Base-by-base conservation (phyloP, 352 stramenopile genomes). In the Pythium angustatum region DNA sequence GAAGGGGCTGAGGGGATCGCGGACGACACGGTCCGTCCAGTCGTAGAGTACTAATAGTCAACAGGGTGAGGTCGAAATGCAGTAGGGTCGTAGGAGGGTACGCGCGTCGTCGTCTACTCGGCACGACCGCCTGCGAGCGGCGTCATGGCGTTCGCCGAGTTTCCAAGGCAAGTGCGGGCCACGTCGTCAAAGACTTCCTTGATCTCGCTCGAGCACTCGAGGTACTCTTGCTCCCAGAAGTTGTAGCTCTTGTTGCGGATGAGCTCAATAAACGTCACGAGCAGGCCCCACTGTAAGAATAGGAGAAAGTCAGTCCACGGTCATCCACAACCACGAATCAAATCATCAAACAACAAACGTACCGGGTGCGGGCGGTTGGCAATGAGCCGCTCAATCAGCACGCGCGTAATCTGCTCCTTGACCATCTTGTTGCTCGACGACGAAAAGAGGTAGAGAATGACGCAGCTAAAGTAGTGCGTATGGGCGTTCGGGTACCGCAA, bases 161-260 rank as follows among this genome's bases (percentile, higher is more conserved):
- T 85, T 56, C 86, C 89, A 30, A 98, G 87, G 75, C 97, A 99
- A 30, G 89, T 98, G 50, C 96, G 87, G 24, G 96, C 96, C 15
- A 99, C 96, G 68, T 96, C 96, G 75, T 99, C 97, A 81, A 99
- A 99, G 22, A 99, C 93, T 59, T 98, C 95, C 71, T 99, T 98
- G 70, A 99, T 99, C 77, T 99, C 97, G 48, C 94, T 97, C 48
- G 96, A 97, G 83, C 96, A 99, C 72, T 98, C 87, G 72, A 98
- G 98, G 74, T 99, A 99, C 50, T 97, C 83, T 71, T 99, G 97
- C 66, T 92, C 93, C 97, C 97, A 99, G 69, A 99, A 99, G 68
- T 94, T 96, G 85, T 99, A 99, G 66, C 96, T 97, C 64, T 98
- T 97, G 83, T 99, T 99, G 76, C 98, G 98, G 59, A 99, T 99